Evolutionary conservation across 2,329 filamentous ascomycete species (phyloP).

Genomic region (Cladosporium sp.): DNA sequence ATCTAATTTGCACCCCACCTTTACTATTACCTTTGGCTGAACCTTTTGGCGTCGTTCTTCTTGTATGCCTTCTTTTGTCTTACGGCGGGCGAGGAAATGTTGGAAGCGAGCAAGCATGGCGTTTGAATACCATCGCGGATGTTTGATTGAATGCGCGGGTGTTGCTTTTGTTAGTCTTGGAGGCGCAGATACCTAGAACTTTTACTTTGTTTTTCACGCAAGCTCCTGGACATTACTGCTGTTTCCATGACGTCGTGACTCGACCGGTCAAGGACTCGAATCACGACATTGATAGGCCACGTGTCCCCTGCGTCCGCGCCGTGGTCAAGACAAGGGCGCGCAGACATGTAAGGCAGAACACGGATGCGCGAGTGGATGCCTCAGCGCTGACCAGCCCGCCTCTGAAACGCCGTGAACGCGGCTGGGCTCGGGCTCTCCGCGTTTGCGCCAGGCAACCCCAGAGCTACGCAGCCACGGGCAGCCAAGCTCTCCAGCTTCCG

Average conservation of each 20-base stretch:
- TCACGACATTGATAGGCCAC: too few relatives aligned
- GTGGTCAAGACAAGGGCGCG: too few relatives aligned
- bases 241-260: background rate
- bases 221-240: background rate
- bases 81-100: background rate
- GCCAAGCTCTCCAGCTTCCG: background rate
- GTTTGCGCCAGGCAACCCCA: background rate
- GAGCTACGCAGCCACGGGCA: too few relatives aligned
- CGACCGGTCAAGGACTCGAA: too few relatives aligned
- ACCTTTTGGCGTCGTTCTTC: background rate
- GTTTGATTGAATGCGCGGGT: background rate
- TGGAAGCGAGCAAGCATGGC: background rate
- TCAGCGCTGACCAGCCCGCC: too few relatives aligned
- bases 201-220: background rate
- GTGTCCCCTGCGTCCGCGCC: too few relatives aligned
- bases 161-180: background rate
- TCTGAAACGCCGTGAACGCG: too few relatives aligned
- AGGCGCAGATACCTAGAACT: background rate
- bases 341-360: too few relatives aligned
- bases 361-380: too few relatives aligned
- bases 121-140: background rate
- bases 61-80: background rate
- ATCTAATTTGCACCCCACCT: background rate
- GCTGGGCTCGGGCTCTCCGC: background rate
- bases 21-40: constrained; percentile 3